Percentiles rank a stretch among this genome's conserved stretches.
These are phyloP conservation scores for Dendrobium chrysotoxum DNA, from an alignment of 106 monocot genomes.

Conservation along the genomic window DNA sequence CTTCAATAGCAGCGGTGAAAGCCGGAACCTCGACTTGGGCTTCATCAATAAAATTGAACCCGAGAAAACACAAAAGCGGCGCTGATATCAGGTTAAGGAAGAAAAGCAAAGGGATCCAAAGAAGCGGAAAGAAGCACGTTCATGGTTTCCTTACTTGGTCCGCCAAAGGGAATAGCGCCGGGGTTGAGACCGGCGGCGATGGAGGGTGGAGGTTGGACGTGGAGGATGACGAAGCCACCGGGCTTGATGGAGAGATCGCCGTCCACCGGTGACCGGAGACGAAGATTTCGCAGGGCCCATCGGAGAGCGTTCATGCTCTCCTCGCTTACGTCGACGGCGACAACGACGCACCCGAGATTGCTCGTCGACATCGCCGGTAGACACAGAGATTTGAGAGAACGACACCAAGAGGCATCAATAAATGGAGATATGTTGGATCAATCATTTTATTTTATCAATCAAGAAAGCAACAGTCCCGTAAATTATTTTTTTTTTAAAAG, in stretches of 20 bases:
- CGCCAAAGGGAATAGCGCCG: conserved; percentile 85
- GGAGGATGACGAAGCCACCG: conserved; percentile 61
- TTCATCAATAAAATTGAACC: conserved; percentile 6
- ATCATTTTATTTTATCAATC: too few relatives aligned
- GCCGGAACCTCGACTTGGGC: conserved; percentile 83
- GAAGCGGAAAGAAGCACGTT: neutral
- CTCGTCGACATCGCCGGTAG: conserved; percentile 39
- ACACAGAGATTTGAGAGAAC: neutral
- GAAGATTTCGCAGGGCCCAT: conserved; percentile 85
- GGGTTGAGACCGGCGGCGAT: conserved; percentile 77
- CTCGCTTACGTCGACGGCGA: conserved; percentile 87
- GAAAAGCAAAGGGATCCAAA: neutral
- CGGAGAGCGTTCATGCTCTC: conserved; percentile 86
- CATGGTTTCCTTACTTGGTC: conserved; percentile 44
- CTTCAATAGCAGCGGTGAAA: conserved; percentile 83
- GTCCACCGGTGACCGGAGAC: conserved; percentile 26
- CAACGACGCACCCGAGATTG: conserved; percentile 70
- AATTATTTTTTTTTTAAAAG: too few relatives aligned
- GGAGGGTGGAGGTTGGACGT: conserved; percentile 73
- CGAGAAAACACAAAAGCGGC: neutral
- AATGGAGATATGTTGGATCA: too few relatives aligned
- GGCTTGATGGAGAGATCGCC: conserved; percentile 7
- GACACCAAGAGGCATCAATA: neutral
- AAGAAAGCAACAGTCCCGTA: too few relatives aligned
- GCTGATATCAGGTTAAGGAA: neutral